phyloP scores from a whole-genome alignment of 495 filamentous ascomycete species.

The Echria macrotheca region DNA sequence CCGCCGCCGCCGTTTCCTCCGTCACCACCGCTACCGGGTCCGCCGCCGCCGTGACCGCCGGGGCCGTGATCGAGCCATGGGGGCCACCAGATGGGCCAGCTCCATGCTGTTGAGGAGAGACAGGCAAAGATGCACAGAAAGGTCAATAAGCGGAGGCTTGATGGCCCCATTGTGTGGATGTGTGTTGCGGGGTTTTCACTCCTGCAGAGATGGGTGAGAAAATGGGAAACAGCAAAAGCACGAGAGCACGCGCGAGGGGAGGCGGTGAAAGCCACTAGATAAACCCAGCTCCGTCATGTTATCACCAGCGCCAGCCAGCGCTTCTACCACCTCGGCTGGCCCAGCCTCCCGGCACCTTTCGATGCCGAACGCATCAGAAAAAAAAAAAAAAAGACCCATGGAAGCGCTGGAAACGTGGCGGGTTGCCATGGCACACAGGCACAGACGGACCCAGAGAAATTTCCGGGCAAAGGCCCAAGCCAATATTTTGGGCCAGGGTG shows the following conservation, averaged over 20 bases:
- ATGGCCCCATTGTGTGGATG: no score
- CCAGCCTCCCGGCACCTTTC: slow-evolving; percentile 10
- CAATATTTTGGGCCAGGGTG: neutral
- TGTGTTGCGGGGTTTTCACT: no score
- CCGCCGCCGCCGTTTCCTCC: no score
- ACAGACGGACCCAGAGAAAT: neutral
- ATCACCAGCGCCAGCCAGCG: no score
- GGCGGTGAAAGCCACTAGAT: slow-evolving; percentile 9
- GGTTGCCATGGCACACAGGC: slow-evolving; percentile 5
- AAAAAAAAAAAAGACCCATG: no score
- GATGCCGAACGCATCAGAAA: no score
- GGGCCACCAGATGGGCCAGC: slow-evolving; percentile 13
- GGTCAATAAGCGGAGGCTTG: slow-evolving; percentile 13
- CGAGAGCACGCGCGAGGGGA: neutral
- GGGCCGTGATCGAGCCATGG: slow-evolving; percentile 2
- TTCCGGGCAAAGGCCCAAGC: neutral
- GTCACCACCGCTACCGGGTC: no score
- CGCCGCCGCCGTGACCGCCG: neutral
- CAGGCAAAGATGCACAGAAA: slow-evolving; percentile 10
- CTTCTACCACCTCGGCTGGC: no score
- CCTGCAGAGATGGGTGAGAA: no score
- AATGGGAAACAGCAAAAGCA: no score
- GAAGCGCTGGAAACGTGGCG: slow-evolving; percentile 20
- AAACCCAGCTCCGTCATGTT: neutral
- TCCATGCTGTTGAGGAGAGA: slow-evolving; percentile 12